Conservation (phyloP, 352 stramenopile species). For the Pythium rhizo-oryzae region DNA sequence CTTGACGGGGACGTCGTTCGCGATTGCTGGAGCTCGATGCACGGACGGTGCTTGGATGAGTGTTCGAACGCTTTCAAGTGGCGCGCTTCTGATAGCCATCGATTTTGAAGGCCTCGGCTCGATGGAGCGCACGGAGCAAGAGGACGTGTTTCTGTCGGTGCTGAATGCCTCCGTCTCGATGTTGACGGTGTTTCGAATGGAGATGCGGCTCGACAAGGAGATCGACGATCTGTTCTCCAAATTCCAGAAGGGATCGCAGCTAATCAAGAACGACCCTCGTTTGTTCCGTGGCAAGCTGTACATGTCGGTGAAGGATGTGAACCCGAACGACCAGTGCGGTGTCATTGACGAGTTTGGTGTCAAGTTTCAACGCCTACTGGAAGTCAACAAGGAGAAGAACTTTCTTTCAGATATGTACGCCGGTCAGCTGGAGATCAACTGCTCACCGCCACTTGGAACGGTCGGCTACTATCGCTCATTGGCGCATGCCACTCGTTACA, state of each 20-base stretch:
- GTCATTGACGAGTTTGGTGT: conserved; percentile 51
- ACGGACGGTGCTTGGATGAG: conserved; percentile 75
- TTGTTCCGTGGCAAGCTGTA: conserved; percentile 67
- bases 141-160: conserved; percentile 79
- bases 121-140: conserved; percentile 73
- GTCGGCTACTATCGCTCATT: conserved; percentile 68
- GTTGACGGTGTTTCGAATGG: conserved; percentile 76
- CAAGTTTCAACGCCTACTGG: conserved; percentile 58
- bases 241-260: conserved; percentile 66
- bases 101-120: conserved; percentile 80
- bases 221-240: conserved; percentile 66
- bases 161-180: conserved; percentile 72
- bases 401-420: conserved; percentile 72
- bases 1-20: conserved; percentile 76
- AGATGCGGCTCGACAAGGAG: conserved; percentile 81
- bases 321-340: conserved; percentile 56
- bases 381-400: conserved; percentile 55
- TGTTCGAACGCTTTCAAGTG: conserved; percentile 39
- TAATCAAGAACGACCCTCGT: conserved; percentile 58
- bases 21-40: conserved; percentile 60
- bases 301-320: conserved; percentile 81
- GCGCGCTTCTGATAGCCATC: conserved; percentile 63
- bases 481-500: conserved; percentile 38
- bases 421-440: conserved; percentile 61
- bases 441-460: conserved; percentile 67